phyloP scores from a whole-genome alignment of 306 rosid genomes.

The Begonia fuchsioides region DNA sequence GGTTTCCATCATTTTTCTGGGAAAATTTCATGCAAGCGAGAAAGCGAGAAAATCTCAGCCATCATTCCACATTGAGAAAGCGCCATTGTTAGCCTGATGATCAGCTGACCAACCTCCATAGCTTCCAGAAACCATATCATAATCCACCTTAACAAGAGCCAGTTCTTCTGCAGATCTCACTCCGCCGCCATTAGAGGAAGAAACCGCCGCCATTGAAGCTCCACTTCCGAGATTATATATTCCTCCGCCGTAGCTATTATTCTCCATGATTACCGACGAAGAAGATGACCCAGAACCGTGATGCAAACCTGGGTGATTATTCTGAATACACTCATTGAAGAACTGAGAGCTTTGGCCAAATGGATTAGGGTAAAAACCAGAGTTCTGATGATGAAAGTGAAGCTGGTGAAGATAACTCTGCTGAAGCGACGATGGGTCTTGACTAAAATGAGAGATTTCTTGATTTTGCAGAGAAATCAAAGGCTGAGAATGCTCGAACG shows the following conservation, averaged over 20 bases:
- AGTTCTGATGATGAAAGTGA: constrained; percentile 59
- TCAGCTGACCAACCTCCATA: constrained; percentile 56
- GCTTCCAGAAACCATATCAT: constrained; percentile 48
- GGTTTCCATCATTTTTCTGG: background rate
- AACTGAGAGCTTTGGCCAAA: constrained; percentile 12
- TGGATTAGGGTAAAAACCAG: constrained; percentile 12
- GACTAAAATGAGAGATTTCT: constrained; percentile 30
- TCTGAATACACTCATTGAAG: constrained; percentile 42
- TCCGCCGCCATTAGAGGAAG: constrained; percentile 5
- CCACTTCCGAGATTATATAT: constrained; percentile 12
- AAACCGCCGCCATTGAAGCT: constrained; percentile 17
- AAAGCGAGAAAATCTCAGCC: background rate
- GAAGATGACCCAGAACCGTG: constrained; percentile 52
- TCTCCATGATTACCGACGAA: constrained; percentile 30
- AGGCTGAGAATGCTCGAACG: constrained; percentile 38
- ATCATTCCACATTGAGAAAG: constrained; percentile 79
- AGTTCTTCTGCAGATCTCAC: constrained; percentile 37
- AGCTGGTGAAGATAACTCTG: constrained; percentile 69
- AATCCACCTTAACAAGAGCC: constrained; percentile 65
- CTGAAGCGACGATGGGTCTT: constrained; percentile 36
- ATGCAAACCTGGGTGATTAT: constrained; percentile 50
- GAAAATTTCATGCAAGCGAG: background rate
- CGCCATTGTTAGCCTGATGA: constrained; percentile 36
- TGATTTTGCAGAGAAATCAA: constrained; percentile 64
- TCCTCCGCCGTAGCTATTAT: constrained; percentile 18